Evolutionary conservation across 1,284 basidiomycete species (phyloP), one percentile per base, ranked within the genome.

Genomic region (Acaromyces ingoldii): DNA sequence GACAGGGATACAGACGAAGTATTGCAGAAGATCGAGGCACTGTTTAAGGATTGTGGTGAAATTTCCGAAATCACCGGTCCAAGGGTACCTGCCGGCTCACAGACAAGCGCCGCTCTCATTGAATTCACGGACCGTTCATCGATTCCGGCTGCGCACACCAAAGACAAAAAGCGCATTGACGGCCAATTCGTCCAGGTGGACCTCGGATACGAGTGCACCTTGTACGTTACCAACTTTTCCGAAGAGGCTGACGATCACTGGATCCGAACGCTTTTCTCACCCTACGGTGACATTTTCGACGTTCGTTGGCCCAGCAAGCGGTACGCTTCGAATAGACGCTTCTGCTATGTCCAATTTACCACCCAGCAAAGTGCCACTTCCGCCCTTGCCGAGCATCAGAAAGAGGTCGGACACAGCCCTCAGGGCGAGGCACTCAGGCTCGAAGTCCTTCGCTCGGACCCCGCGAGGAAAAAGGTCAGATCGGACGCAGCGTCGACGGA

Each of bases 281-380:
- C 91, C 86, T 92, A 87, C 76, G 95, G 95, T 1, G 82, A 81
- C 4, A 83, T 99, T 46, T 89, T 98, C 55, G 91, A 95, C 61
- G 88, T 92, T 11, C 86, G 95, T 17, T 98, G 93, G 95, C 95
- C 95, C 5, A 95, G 91, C 77, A 92, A 92, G 74, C 92, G 93
- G 72, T 93, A 90, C 79, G 91, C 90, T 74, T 83, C 80, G 49
- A 86, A 86, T 1, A 81, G 95, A 24, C 82, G 95, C 11, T 98
- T 99, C 77, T 93, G 89, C 73, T 99, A 98, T 73, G 81, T 99
- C 1, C 92, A 89, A 64, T 54, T 45, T 11, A 3, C 40, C n/a
- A 17, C 33, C 11, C 37, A 37, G 86, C 74, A 79, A 9, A 81
- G 86, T 1, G 91, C 93, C 0, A 80, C 88, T 71, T 81, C 81